phyloP scores from a whole-genome alignment of 2,329 filamentous ascomycete genomes.

The Pyrenophora graminea region DNA sequence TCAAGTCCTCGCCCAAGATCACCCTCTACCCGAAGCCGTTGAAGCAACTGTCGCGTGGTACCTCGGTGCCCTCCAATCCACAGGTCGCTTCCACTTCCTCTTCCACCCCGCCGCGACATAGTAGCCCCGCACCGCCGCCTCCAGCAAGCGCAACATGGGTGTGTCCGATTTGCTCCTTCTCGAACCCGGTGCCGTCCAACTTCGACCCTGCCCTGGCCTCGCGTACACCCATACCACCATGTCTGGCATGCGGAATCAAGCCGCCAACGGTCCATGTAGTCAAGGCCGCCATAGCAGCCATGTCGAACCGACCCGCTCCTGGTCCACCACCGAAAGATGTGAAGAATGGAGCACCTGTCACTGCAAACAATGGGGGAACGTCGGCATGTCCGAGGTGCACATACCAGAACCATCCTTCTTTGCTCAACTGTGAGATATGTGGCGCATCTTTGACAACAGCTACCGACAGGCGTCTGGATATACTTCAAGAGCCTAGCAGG shows the following conservation, averaged over 20 bases:
- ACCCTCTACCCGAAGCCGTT: constrained; percentile 81
- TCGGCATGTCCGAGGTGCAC: constrained; percentile 80
- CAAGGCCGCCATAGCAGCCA: constrained; percentile 82
- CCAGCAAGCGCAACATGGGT: constrained; percentile 79
- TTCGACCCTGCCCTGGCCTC: constrained; percentile 84
- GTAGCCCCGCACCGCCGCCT: constrained; percentile 52
- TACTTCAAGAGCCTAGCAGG: constrained; percentile 50
- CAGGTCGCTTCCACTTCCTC: constrained; percentile 31
- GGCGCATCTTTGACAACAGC: constrained; percentile 71
- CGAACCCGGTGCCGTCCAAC: constrained; percentile 88
- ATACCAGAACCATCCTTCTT: constrained; percentile 87
- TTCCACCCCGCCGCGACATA: constrained; percentile 41
- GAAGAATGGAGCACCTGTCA: constrained; percentile 41
- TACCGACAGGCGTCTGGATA: constrained; percentile 49
- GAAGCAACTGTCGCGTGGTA: constrained; percentile 64
- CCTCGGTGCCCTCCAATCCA: constrained; percentile 51
- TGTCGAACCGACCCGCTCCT: constrained; percentile 58
- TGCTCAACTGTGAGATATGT: constrained; percentile 88
- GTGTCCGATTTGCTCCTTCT: constrained; percentile 93
- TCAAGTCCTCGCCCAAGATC: constrained; percentile 94
- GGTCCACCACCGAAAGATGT: constrained; percentile 38
- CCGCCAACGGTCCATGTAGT: constrained; percentile 80
- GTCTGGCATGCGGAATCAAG: constrained; percentile 91
- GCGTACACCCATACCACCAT: constrained; percentile 81
- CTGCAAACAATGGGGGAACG: constrained; percentile 17